Evolutionary conservation across 179 eudicot genomes (phyloP).

Genomic region (Amaranthus tricolor): DNA sequence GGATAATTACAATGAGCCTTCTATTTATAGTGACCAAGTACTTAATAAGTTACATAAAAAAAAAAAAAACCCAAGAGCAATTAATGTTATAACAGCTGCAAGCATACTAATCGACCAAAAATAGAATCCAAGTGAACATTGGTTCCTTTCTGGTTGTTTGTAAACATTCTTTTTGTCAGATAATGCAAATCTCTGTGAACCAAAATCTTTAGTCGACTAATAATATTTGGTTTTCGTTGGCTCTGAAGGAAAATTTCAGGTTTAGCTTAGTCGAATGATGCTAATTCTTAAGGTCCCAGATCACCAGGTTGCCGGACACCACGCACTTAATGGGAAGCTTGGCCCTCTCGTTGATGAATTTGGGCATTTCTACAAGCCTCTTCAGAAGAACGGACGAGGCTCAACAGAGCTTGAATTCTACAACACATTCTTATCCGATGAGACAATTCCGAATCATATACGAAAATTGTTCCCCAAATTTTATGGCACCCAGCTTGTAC

Average conservation of each 20-base stretch:
- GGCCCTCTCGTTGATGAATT: constrained; percentile 75
- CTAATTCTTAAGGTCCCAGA: constrained; percentile 55
- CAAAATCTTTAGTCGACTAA: too few species aligned
- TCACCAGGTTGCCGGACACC: constrained; percentile 92
- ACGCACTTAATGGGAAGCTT: constrained; percentile 53
- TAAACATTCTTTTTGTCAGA: too few species aligned
- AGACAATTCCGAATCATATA: constrained; percentile 44
- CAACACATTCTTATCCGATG: constrained; percentile 52
- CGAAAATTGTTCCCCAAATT: constrained; percentile 60
- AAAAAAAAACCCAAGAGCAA: too few species aligned
- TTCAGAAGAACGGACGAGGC: constrained; percentile 72
- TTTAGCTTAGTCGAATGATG: not conserved
- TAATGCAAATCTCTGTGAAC: too few species aligned
- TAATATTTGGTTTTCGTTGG: not conserved
- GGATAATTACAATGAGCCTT: too few species aligned
- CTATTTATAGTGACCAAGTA: too few species aligned
- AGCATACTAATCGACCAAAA: too few species aligned
- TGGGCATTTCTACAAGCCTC: constrained; percentile 86
- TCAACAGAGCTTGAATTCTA: constrained; percentile 62
- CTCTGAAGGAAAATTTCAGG: not conserved
- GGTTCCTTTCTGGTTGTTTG: too few species aligned
- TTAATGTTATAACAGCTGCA: too few species aligned
- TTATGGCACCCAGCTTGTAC: constrained; percentile 57
- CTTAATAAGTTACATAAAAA: too few species aligned
- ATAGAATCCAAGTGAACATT: too few species aligned